Evolutionary conservation across 2,329 filamentous ascomycete species (phyloP).

Genomic region (Pyrenophora seminiperda): DNA sequence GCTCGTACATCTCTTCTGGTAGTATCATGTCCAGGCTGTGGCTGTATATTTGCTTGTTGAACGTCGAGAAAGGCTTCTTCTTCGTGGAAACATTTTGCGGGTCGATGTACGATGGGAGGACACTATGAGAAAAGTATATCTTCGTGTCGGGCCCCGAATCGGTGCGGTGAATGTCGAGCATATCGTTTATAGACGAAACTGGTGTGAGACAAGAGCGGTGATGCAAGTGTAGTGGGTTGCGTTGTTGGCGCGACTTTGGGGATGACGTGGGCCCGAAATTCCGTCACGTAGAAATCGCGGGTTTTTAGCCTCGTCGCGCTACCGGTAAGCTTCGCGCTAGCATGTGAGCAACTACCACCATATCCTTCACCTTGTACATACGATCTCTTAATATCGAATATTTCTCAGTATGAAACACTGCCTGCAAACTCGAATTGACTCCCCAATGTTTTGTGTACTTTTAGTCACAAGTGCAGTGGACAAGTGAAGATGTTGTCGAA

Average conservation of each 20-base stretch:
- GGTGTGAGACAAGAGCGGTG: too few species aligned
- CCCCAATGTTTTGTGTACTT: too few species aligned
- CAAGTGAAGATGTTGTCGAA: too few species aligned
- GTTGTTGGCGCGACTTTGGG: too few species aligned
- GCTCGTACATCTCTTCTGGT: constrained; percentile 65
- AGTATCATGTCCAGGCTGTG: constrained; percentile 77
- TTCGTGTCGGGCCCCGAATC: constrained; percentile 57
- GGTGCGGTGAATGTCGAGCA: constrained; percentile 44
- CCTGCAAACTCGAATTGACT: too few species aligned
- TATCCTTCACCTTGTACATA: neutral
- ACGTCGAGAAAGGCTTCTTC: constrained; percentile 74
- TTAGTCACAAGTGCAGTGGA: too few species aligned
- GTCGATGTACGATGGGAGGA: constrained; percentile 71
- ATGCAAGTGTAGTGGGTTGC: too few species aligned
- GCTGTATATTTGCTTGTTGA: constrained; percentile 68
- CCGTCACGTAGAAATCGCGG: neutral
- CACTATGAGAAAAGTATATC: constrained; percentile 74
- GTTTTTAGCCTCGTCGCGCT: neutral
- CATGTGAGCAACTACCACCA: neutral
- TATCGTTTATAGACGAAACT: constrained; percentile 10
- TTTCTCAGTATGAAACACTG: too few species aligned
- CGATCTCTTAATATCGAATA: too few species aligned
- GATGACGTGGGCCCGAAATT: neutral
- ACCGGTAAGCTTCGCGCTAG: neutral
- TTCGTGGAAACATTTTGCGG: constrained; percentile 61